Conservation (phyloP, 306 rosid species). For the Rosa chinensis region DNA sequence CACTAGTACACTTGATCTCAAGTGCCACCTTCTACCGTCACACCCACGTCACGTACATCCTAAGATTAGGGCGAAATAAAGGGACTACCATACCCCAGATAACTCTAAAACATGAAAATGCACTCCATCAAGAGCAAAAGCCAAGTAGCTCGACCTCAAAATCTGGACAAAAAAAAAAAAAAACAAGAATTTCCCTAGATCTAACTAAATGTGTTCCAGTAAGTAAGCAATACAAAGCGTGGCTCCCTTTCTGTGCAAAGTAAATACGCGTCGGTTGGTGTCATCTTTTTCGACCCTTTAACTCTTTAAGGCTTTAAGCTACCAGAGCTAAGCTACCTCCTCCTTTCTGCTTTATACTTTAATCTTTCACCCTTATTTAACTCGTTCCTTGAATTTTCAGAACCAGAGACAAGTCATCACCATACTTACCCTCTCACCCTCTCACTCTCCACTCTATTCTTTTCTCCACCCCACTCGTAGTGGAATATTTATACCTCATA, state of each 20-base stretch:
- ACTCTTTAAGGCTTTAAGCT: neutral
- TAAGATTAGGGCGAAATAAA: neutral
- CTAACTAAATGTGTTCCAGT: neutral
- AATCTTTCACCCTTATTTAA: neutral
- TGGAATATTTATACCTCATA: neutral
- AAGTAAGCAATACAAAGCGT: neutral
- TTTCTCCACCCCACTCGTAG: neutral
- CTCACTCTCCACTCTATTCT: neutral
- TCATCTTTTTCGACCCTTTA: neutral
- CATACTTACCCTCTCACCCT: neutral
- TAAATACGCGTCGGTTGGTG: neutral
- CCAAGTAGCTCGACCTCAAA: neutral
- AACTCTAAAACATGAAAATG: neutral
- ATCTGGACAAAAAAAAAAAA: neutral
- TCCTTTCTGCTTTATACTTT: neutral
- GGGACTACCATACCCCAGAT: neutral
- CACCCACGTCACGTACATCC: neutral
- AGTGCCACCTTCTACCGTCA: neutral
- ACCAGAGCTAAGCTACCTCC: neutral
- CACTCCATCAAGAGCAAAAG: neutral
- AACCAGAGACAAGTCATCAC: neutral
- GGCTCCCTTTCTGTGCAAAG: conserved; percentile 6
- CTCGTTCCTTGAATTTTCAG: neutral
- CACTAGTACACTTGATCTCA: neutral
- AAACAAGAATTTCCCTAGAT: neutral